Conservation (phyloP, 257 asterid genomes). For the Ehretia macrophylla region DNA sequence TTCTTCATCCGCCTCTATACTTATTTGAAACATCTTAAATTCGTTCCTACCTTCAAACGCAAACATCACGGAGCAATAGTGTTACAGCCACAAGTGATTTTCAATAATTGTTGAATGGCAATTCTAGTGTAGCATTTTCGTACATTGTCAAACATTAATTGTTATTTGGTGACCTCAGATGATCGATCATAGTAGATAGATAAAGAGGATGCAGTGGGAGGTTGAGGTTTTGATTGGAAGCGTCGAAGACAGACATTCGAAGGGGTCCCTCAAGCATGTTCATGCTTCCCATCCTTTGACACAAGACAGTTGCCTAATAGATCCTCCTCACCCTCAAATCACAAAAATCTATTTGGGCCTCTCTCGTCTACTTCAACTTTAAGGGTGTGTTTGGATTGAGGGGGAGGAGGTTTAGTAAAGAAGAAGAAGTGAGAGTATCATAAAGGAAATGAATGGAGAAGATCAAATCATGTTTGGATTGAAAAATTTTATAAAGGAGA, state of each 20-base stretch:
- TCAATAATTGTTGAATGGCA: no score
- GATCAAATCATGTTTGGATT: no score
- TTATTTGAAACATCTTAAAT: background rate
- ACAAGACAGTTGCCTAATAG: conserved; percentile 12
- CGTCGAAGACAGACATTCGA: conserved; percentile 39
- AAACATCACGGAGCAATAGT: background rate
- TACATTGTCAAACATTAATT: conserved; percentile 15
- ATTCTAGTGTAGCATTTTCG: background rate
- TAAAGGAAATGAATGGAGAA: no score
- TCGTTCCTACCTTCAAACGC: background rate
- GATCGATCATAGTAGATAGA: background rate
- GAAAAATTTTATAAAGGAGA: no score
- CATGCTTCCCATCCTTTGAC: conserved; percentile 26
- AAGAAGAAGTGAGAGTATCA: no score
- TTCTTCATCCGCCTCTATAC: no score
- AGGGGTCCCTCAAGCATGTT: conserved; percentile 27
- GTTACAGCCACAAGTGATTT: background rate
- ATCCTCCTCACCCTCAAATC: background rate
- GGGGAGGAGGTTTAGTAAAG: no score
- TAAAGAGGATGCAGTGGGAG: background rate
- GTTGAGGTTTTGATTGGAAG: conserved; percentile 8
- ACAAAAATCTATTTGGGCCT: background rate
- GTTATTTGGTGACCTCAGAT: background rate
- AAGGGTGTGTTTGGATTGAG: no score
- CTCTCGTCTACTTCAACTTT: no score